Evolutionary conservation across 1,284 basidiomycete species (phyloP).

Genomic region (Phlebopus sp.): DNA sequence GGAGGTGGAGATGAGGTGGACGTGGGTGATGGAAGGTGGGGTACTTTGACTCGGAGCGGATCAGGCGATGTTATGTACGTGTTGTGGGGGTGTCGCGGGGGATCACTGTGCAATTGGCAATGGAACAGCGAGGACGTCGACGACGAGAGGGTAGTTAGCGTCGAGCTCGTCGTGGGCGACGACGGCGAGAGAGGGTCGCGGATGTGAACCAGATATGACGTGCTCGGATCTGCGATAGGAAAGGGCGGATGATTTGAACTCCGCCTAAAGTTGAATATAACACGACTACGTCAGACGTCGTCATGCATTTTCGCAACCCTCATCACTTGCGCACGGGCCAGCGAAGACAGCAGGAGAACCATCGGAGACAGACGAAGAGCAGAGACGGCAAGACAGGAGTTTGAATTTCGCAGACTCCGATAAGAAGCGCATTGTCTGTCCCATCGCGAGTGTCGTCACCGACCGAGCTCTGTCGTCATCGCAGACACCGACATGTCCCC

Average conservation of each 20-base stretch:
- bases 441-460: slow-evolving; percentile 20
- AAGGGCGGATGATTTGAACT: slow-evolving; percentile 27
- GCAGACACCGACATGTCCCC: slow-evolving; percentile 21
- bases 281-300: slow-evolving; percentile 40
- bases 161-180: background rate
- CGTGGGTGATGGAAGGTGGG: background rate
- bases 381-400: slow-evolving; percentile 9
- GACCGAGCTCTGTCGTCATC: slow-evolving; percentile 11
- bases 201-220: slow-evolving; percentile 24
- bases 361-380: slow-evolving; percentile 5
- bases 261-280: slow-evolving; percentile 39
- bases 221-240: slow-evolving; percentile 37
- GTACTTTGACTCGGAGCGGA: slow-evolving; percentile 6
- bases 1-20: slow-evolving; percentile 9
- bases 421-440: slow-evolving; percentile 20
- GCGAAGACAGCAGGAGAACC: slow-evolving; percentile 15
- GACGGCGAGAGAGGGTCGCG: slow-evolving; percentile 4
- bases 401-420: slow-evolving; percentile 24
- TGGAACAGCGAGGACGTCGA: too few species aligned
- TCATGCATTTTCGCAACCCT: slow-evolving; percentile 34
- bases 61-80: slow-evolving; percentile 1
- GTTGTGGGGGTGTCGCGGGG: background rate
- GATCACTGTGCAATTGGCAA: background rate
- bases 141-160: background rate
- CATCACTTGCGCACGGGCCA: slow-evolving; percentile 33